Percentiles rank a stretch among this genome's conserved stretches.
Conservation (phyloP, 176 grass and related monocot genomes). For the Thalia dealbata region DNA sequence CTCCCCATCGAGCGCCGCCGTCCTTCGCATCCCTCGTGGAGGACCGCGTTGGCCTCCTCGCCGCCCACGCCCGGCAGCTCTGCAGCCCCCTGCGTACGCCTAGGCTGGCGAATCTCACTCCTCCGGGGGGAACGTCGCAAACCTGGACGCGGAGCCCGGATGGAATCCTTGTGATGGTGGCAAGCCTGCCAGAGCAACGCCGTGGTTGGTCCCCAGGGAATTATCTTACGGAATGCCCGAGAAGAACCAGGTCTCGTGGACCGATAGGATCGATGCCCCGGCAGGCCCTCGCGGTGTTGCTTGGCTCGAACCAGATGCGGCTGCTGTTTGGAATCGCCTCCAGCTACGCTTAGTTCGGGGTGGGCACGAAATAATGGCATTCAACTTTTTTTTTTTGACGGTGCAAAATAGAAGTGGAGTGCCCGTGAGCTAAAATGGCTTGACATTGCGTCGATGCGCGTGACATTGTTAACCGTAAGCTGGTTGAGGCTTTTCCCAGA, state of each 20-base stretch:
- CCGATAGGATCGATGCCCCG: conserved; percentile 33
- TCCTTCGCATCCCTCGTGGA: conserved; percentile 4
- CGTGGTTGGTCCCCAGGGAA: conserved; percentile 1
- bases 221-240: background rate
- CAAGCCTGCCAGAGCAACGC: conserved; percentile 16
- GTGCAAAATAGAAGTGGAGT: conserved; percentile 27
- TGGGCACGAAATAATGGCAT: conserved; percentile 40
- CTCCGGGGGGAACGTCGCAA: no score
- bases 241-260: conserved; percentile 28
- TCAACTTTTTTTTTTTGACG: conserved; percentile 44
- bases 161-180: no score
- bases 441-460: no score
- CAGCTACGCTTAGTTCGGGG: conserved; percentile 34
- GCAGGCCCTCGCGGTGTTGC: conserved; percentile 29
- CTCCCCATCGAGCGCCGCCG: background rate
- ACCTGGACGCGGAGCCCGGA: no score
- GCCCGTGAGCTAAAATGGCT: no score
- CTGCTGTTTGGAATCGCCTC: conserved; percentile 47
- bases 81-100: no score
- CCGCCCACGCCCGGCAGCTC: conserved; percentile 37
- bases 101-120: no score
- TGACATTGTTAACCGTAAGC: no score
- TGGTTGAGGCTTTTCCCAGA: no score
- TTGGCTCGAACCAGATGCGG: conserved; percentile 44
- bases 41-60: conserved; percentile 34